phyloP scores from a whole-genome alignment of 2,329 filamentous ascomycete genomes.

The Sporothrix inflata region DNA sequence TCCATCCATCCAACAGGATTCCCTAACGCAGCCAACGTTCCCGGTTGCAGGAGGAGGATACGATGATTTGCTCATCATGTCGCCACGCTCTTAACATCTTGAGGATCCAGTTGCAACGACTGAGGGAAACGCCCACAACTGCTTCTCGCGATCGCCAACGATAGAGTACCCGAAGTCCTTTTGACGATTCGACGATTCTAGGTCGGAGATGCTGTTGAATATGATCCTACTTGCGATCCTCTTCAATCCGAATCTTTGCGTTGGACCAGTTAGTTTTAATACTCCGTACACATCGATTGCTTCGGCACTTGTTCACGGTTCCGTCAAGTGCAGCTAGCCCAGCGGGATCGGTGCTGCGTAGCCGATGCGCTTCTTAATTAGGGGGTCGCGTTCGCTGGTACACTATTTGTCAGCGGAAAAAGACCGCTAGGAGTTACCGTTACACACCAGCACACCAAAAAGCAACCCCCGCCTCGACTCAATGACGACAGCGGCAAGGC shows the following conservation, averaged over 20 bases:
- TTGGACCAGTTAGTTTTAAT: not conserved
- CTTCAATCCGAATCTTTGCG: not conserved
- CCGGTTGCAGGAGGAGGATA: not conserved
- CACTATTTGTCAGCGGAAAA: slow-evolving; percentile 9
- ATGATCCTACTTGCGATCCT: too few relatives aligned
- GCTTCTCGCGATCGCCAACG: not conserved
- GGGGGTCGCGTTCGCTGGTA: not conserved
- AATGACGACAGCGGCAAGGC: slow-evolving; percentile 32
- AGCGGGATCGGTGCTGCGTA: slow-evolving; percentile 1
- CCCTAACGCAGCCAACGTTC: not conserved
- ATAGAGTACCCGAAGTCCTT: not conserved
- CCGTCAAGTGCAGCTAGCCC: not conserved
- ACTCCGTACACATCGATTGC: not conserved
- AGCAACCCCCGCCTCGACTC: slow-evolving; percentile 10
- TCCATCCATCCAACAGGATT: not conserved
- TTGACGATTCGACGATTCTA: not conserved
- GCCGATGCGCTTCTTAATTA: not conserved
- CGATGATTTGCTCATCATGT: not conserved
- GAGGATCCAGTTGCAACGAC: not conserved
- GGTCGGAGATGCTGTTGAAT: not conserved
- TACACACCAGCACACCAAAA: not conserved
- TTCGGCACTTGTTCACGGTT: slow-evolving; percentile 14
- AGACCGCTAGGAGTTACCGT: not conserved
- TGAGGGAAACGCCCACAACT: not conserved
- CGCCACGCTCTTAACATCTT: not conserved